Evolutionary conservation across 345 rosid genomes (phyloP), one percentile per base, ranked within the genome.

Genomic region (Dovyalis caffra): DNA sequence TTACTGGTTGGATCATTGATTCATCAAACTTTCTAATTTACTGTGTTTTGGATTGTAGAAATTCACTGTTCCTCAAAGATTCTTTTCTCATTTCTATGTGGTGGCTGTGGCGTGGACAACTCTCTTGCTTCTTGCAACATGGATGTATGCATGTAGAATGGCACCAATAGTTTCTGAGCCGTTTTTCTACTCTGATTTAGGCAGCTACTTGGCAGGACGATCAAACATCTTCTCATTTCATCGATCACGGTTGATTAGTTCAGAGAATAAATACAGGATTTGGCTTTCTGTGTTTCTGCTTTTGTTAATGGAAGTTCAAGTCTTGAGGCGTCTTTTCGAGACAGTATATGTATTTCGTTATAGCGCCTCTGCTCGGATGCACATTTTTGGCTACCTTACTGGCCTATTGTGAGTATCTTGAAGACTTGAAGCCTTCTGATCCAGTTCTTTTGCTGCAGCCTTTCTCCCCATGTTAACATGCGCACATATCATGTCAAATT

Each of bases 41-140:
- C n/a, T 53, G 26, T 21, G 8, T n/a, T n/a, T 62, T 79, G 76
- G 49, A 53, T 58, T 84, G 89, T 81, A 92, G 96, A 88, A 78
- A 71, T 83, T 79, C 81, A 89, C 90, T 1, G 85, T 92, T 78
- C 97, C 97, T 79, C 96, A 87, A 73, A 85, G 77, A 43, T 88
- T 78, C 79, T 89, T 90, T 83, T 74, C 84, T 58, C 97, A 92
- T 84, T 90, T 92, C 62, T 92, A 87, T 9, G 78, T 82, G 34
- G 34, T 90, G 35, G 96, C 83, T 74, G 89, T 84, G 69, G 76
- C 79, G 6, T 90, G 96, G 96, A 89, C 97, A 64, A 81, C 90
- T 14, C 65, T 90, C 45, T 66, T 92, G 71, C 90, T 90, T 12
- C 77, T 76, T 71, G 70, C 82, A 40, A 88, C 89, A 23, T 92